Evolutionary conservation across 2,329 filamentous ascomycete species (phyloP).

Genomic region (Trichoderma atroviride): DNA sequence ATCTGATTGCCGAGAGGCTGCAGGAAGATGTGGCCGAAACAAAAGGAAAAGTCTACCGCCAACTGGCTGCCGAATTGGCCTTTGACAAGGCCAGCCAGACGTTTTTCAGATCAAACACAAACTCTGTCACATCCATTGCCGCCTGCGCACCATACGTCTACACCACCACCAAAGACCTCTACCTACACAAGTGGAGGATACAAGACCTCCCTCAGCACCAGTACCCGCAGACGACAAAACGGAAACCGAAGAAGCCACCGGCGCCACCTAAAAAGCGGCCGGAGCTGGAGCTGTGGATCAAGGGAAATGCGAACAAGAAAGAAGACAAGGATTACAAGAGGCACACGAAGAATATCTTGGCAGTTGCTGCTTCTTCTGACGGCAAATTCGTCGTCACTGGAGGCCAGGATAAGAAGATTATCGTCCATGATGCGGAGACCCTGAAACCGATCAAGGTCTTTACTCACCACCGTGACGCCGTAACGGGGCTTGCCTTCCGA

Average conservation of each 20-base stretch:
- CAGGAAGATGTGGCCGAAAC: constrained; percentile 90
- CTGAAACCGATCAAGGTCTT: constrained; percentile 82
- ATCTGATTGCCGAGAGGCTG: constrained; percentile 86
- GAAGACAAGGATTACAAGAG: constrained; percentile 70
- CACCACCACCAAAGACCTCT: constrained; percentile 83
- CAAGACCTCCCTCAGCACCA: constrained; percentile 65
- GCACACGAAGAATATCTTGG: constrained; percentile 78
- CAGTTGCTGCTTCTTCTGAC: constrained; percentile 83
- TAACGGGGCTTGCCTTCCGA: constrained; percentile 84
- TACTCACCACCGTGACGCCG: constrained; percentile 85
- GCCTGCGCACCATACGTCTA: constrained; percentile 80
- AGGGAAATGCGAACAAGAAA: constrained; percentile 61
- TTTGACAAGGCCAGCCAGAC: constrained; percentile 69
- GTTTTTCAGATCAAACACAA: constrained; percentile 77
- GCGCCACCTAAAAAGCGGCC: constrained; percentile 64
- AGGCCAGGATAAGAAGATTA: constrained; percentile 78
- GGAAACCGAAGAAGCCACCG: constrained; percentile 60
- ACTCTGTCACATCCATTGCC: constrained; percentile 77
- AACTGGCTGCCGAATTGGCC: constrained; percentile 72
- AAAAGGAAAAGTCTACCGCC: constrained; percentile 86
- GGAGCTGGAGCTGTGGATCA: constrained; percentile 63
- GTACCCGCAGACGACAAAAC: constrained; percentile 60
- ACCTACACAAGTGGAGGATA: constrained; percentile 86
- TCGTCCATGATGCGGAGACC: constrained; percentile 83
- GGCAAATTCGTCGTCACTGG: constrained; percentile 91